These are phyloP conservation scores for Cubamyces lactineus DNA, from an alignment of 768 basidiomycete species.

Conservation along the genomic window DNA sequence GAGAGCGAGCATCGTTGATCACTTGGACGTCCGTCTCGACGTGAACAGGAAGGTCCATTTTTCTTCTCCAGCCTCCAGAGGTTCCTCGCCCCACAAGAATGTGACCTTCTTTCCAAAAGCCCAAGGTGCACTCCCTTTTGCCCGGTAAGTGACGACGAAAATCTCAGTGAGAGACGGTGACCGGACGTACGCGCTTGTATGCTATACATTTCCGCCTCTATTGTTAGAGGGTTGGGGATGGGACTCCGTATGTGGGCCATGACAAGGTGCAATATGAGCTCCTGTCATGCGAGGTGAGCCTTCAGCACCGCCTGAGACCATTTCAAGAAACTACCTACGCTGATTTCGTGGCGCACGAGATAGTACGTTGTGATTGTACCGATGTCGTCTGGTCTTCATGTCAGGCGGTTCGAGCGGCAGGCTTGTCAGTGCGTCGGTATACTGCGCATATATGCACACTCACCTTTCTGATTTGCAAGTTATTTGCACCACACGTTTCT, in stretches of 20 bases:
- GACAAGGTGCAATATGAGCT: constrained; percentile 20
- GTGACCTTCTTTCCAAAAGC: constrained; percentile 19
- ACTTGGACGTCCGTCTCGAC: background rate
- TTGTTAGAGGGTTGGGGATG: constrained; percentile 4
- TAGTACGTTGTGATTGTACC: constrained; percentile 23
- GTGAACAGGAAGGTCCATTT: constrained; percentile 28
- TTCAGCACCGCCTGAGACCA: background rate
- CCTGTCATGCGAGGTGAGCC: background rate
- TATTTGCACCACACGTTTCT: constrained; percentile 27
- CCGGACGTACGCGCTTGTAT: constrained; percentile 20
- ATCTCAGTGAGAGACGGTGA: too few species aligned
- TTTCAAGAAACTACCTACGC: constrained; percentile 5
- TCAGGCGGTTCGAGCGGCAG: background rate
- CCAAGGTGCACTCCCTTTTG: constrained; percentile 13
- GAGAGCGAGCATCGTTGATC: too few species aligned
- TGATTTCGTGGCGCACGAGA: constrained; percentile 22
- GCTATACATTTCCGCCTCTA: constrained; percentile 18
- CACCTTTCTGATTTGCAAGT: constrained; percentile 26
- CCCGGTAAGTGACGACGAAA: background rate
- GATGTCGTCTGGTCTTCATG: constrained; percentile 20
- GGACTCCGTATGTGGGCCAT: constrained; percentile 12
- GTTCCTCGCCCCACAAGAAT: constrained; percentile 24
- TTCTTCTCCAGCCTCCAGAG: background rate
- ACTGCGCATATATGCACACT: background rate
- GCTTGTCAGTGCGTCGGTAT: background rate